A percentile compares a stretch with the other conserved stretches of the same genome.
Conservation (phyloP, 306 rosid species). For the Canavalia gladiata region DNA sequence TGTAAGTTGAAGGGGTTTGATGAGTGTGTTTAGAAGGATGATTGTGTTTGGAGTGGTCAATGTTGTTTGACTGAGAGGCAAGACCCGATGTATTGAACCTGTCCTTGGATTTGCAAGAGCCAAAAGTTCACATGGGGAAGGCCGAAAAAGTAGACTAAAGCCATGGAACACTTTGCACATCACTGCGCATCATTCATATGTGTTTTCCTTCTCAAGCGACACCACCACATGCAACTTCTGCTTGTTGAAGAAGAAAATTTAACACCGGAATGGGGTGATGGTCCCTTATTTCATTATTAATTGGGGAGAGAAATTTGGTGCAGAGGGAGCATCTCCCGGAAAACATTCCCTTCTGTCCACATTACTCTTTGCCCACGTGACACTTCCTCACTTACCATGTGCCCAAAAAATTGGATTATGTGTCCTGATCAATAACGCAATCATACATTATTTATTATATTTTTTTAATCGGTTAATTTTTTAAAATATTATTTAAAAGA, state of each 20-base stretch:
- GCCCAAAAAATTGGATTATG: constrained; percentile 38
- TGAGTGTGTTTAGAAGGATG: constrained; percentile 28
- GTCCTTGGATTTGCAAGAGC: constrained; percentile 40
- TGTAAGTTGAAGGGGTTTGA: constrained; percentile 41
- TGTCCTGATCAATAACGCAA: constrained; percentile 6
- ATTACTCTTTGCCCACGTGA: constrained; percentile 31
- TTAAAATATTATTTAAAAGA: too few species aligned
- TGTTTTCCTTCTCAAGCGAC: constrained; percentile 59
- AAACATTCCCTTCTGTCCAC: constrained; percentile 55
- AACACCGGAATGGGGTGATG: constrained; percentile 39
- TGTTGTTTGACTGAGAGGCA: constrained; percentile 56
- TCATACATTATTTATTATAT: neutral
- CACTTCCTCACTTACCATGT: constrained; percentile 42
- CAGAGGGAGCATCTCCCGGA: constrained; percentile 44
- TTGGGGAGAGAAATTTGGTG: constrained; percentile 33
- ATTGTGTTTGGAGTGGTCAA: constrained; percentile 46
- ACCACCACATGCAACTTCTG: constrained; percentile 64
- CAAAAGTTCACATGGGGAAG: constrained; percentile 61
- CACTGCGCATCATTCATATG: constrained; percentile 40
- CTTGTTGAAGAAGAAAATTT: constrained; percentile 44
- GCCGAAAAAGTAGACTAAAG: constrained; percentile 52
- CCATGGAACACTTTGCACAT: constrained; percentile 55
- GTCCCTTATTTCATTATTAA: constrained; percentile 38
- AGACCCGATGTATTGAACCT: constrained; percentile 50
- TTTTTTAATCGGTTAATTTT: too few species aligned